These are phyloP conservation scores for Hibiscus syriacus DNA, from an alignment of 345 rosid species.

Conservation along the genomic window DNA sequence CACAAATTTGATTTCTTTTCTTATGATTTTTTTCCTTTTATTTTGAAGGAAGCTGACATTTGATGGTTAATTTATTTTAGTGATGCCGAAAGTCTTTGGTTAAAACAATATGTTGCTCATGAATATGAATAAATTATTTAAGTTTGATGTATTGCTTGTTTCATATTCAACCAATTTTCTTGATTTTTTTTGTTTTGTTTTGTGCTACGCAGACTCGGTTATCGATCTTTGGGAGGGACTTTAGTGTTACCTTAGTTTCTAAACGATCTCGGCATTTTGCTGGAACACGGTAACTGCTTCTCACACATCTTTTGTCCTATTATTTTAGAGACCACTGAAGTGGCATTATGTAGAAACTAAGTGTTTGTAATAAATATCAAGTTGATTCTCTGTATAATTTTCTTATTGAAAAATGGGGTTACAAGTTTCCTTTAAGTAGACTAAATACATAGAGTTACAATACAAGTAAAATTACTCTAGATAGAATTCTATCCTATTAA, in stretches of 20 bases:
- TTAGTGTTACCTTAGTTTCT: slow-evolving; percentile 72
- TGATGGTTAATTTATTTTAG: neutral
- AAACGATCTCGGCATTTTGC: slow-evolving; percentile 98
- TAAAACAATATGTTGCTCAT: neutral
- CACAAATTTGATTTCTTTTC: neutral
- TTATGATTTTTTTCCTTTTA: no score
- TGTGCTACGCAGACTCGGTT: slow-evolving; percentile 47
- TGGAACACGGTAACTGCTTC: slow-evolving; percentile 68
- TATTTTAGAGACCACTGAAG: neutral
- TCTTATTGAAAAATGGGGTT: no score
- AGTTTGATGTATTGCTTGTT: neutral
- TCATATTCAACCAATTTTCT: neutral
- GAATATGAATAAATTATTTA: neutral
- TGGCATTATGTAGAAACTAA: no score
- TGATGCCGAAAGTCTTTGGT: neutral
- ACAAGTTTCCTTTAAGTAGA: no score
- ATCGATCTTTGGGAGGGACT: slow-evolving; percentile 95
- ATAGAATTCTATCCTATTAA: no score
- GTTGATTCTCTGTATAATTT: no score
- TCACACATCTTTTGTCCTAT: neutral
- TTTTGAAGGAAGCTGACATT: neutral
- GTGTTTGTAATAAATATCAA: no score
- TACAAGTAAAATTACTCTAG: no score
- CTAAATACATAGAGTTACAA: no score
- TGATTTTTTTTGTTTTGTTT: neutral